A percentile compares a stretch with the other conserved stretches of the same genome.
phyloP scores from a whole-genome alignment of 2,329 filamentous ascomycete species.

The Beauveria varroae region DNA sequence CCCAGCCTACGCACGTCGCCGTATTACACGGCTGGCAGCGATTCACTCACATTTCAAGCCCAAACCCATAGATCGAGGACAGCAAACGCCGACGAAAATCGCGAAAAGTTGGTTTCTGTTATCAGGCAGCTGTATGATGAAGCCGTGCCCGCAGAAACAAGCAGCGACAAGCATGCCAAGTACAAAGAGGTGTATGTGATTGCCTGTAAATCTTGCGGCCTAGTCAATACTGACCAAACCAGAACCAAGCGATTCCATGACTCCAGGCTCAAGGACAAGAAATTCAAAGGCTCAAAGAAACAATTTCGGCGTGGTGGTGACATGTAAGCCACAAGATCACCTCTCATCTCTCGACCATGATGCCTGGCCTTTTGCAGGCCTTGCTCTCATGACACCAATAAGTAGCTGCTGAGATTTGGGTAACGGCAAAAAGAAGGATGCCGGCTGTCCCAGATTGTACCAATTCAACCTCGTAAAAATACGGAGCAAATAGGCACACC shows the following conservation, averaged over 20 bases:
- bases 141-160: constrained; percentile 39
- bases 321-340: constrained; percentile 14
- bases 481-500: background rate
- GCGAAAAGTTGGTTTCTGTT: constrained; percentile 40
- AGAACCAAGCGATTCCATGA: constrained; percentile 42
- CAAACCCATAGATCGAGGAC: constrained; percentile 46
- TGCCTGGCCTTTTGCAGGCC: background rate
- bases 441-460: background rate
- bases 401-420: background rate
- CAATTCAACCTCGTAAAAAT: background rate
- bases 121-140: constrained; percentile 39
- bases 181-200: constrained; percentile 37
- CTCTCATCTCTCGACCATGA: background rate
- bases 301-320: constrained; percentile 33
- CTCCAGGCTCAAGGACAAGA: constrained; percentile 39
- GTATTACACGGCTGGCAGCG: constrained; percentile 44
- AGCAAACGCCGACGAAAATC: constrained; percentile 47
- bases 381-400: background rate
- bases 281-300: constrained; percentile 43
- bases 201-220: constrained; percentile 1
- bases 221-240: constrained; percentile 11
- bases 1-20: constrained; percentile 40
- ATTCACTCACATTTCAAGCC: constrained; percentile 47
- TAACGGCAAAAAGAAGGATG: background rate
- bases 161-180: constrained; percentile 39